Conservation (phyloP, 257 asterid genomes). For the Paraleonurus japonicus region DNA sequence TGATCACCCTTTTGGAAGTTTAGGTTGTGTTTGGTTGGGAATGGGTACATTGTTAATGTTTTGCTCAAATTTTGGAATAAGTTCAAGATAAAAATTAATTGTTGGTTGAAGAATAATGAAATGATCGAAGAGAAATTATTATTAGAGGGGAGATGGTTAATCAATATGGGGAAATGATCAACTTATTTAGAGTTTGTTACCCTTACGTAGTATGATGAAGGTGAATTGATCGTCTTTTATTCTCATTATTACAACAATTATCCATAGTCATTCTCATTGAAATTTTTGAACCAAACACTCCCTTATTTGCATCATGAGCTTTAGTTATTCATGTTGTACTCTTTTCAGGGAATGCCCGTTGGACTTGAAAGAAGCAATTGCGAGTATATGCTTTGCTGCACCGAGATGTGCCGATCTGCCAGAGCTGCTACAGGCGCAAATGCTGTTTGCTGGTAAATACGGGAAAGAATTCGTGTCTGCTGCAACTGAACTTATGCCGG, state of each 20-base stretch:
- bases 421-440: conserved; percentile 73
- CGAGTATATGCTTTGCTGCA: conserved; percentile 94
- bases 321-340: conserved; percentile 1
- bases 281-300: background rate
- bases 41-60: background rate
- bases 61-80: no score
- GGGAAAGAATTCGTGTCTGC: conserved; percentile 83
- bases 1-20: background rate
- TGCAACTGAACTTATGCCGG: conserved; percentile 93
- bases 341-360: conserved; percentile 91
- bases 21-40: no score
- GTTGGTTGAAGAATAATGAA: background rate
- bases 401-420: conserved; percentile 94
- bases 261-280: background rate
- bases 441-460: conserved; percentile 75
- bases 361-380: conserved; percentile 93
- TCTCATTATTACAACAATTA: background rate
- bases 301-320: background rate
- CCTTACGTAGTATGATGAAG: background rate
- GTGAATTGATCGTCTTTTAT: background rate
- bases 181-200: background rate
- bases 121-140: background rate
- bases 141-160: background rate
- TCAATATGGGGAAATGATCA: background rate
- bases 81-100: background rate